Evolutionary conservation across 2,329 filamentous ascomycete species (phyloP).

Genomic region (Daldinia sp.): DNA sequence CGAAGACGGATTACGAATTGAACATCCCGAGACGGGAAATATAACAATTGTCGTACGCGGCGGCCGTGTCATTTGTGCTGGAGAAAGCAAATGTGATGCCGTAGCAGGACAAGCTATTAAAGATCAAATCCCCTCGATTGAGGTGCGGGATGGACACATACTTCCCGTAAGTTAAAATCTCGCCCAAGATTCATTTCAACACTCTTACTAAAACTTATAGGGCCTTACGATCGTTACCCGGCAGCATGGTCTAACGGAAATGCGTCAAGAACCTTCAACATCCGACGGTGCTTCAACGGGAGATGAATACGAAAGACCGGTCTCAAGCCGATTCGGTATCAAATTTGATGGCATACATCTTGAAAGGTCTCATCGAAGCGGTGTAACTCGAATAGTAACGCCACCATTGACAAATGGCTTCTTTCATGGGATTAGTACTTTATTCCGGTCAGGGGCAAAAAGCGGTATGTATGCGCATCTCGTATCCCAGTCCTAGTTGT

Average conservation of each 20-base stretch:
- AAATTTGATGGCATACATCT: slow-evolving; percentile 41
- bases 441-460: slow-evolving; percentile 38
- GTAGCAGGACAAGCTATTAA: slow-evolving; percentile 20
- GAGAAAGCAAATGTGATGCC: slow-evolving; percentile 28
- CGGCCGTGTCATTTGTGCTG: slow-evolving; percentile 33
- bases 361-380: slow-evolving; percentile 31
- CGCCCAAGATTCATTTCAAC: not conserved
- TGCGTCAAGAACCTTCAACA: slow-evolving; percentile 41
- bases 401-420: slow-evolving; percentile 37
- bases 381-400: slow-evolving; percentile 39
- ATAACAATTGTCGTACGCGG: slow-evolving; percentile 37
- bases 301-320: slow-evolving; percentile 30
- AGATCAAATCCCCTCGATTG: slow-evolving; percentile 19
- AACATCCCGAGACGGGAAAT: slow-evolving; percentile 28
- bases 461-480: slow-evolving; percentile 27
- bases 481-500: not conserved
- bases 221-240: slow-evolving; percentile 32
- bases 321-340: slow-evolving; percentile 35
- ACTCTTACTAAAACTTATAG: slow-evolving; percentile 23
- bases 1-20: slow-evolving; percentile 23
- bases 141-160: slow-evolving; percentile 30
- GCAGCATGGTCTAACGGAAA: slow-evolving; percentile 38
- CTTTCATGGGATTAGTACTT: slow-evolving; percentile 39
- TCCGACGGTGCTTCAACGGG: slow-evolving; percentile 34
- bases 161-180: slow-evolving; percentile 27